Base-by-base conservation (phyloP, 2,329 filamentous ascomycete species). In the Rhinocladiella similis region DNA sequence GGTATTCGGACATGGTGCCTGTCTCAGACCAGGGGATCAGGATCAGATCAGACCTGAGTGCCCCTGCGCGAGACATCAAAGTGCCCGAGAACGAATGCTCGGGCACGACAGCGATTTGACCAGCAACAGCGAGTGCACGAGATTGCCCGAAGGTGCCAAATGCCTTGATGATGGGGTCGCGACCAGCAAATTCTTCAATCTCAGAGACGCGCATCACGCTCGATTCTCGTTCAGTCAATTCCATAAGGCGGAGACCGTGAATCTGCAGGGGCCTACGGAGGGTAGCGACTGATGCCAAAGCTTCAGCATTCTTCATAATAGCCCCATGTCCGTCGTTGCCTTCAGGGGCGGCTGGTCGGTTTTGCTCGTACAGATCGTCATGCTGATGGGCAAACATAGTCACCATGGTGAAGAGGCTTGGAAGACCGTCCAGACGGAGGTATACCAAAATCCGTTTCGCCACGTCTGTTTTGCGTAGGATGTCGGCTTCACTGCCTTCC, bases 201-300 rank as follows among this genome's bases (percentile, higher is more conserved):
- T 95, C 91, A 0, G 91, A 87, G 10, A 96, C 90, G 65, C 90
- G 88, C 93, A 97, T 97, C 65, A 97, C 93, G 16, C 91, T 92
- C 0, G 93, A 97, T 41, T 90, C 89, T 80, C 93, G 91, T 66
- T 97, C 92, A 0, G 90, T 95, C 12, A 97, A 82, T 68, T 95
- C 90, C 47, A 95, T 75, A 14, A 97, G 81, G 13, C 92, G 88
- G n/a, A 96, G 75, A 29, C 91, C 93, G 66, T 96, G 90, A 0
- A 91, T 87, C 67, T 89, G 82, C 1, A 93, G 79, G 1, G 83
- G 81, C 7, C 77, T 75, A 50, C 74, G 77, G n/a, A 51, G 53
- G 3, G 56, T 56, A 5, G 43, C 16, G 12, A 57, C 48, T 6
- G 50, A 57, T 27, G 53, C 39, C 25, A 59, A 25, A 14, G 49